These are phyloP conservation scores for Psidium guajava DNA, from an alignment of 345 rosid species.

Conservation along the genomic window DNA sequence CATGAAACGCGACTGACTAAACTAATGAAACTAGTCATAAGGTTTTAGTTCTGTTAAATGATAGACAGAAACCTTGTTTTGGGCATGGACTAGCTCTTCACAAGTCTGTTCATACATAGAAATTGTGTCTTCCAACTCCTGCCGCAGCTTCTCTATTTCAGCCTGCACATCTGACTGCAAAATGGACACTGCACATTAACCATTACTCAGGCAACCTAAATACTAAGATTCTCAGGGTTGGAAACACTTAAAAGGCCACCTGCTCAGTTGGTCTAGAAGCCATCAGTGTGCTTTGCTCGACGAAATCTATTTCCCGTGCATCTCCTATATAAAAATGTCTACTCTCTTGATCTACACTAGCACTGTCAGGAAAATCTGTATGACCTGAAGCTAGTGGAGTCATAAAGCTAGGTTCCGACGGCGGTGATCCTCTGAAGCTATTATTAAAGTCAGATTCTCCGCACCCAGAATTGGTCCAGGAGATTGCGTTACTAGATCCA, in stretches of 20 bases:
- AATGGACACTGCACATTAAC: not conserved
- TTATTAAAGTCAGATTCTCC: slow-evolving; percentile 11
- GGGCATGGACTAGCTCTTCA: slow-evolving; percentile 62
- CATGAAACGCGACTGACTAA: not conserved
- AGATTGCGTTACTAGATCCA: slow-evolving; percentile 9
- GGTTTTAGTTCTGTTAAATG: not conserved
- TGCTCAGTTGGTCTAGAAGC: slow-evolving; percentile 16
- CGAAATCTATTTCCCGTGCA: not conserved
- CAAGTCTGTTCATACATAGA: slow-evolving; percentile 62
- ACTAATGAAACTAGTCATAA: not conserved
- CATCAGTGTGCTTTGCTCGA: not conserved
- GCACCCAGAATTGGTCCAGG: slow-evolving; percentile 11
- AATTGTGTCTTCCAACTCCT: slow-evolving; percentile 47
- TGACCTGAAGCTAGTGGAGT: slow-evolving; percentile 6
- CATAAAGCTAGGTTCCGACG: slow-evolving; percentile 9
- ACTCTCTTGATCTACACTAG: slow-evolving; percentile 2
- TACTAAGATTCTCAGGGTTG: not conserved
- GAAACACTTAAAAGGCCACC: slow-evolving; percentile 11
- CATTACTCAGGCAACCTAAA: not conserved
- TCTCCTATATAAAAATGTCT: not conserved
- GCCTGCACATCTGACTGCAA: slow-evolving; percentile 40
- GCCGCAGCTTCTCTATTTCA: slow-evolving; percentile 58
- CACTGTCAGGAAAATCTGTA: not conserved
- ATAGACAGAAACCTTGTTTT: slow-evolving; percentile 42
- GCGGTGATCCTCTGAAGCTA: slow-evolving; percentile 9